Evolutionary conservation across 441 rosid species (phyloP).

Genomic region (Bocquillonia castaneifolia): DNA sequence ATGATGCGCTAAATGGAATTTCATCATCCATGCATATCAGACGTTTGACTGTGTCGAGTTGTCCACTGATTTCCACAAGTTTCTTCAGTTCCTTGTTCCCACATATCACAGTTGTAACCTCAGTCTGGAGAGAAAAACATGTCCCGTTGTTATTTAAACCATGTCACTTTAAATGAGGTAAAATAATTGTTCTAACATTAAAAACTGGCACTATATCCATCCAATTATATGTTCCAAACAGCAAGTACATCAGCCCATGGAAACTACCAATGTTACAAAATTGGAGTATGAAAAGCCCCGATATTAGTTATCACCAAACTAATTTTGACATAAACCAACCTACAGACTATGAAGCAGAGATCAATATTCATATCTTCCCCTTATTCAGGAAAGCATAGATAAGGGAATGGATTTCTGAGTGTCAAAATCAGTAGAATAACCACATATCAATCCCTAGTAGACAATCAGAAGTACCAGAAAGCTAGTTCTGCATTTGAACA

Average conservation of each 20-base stretch:
- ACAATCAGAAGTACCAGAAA: no score
- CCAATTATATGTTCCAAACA: slow-evolving; percentile 6
- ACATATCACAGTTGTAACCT: slow-evolving; percentile 89
- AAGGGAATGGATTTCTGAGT: no score
- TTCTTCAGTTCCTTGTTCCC: slow-evolving; percentile 83
- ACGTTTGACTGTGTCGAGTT: slow-evolving; percentile 82
- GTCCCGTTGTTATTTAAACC: not conserved
- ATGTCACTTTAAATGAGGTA: not conserved
- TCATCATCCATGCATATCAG: slow-evolving; percentile 81
- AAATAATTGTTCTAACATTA: not conserved
- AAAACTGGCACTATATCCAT: not conserved
- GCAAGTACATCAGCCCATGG: not conserved
- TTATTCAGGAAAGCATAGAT: no score
- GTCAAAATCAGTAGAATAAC: no score
- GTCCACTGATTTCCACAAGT: slow-evolving; percentile 69
- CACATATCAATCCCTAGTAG: no score
- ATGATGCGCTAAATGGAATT: slow-evolving; percentile 49
- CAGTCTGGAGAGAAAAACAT: slow-evolving; percentile 54
- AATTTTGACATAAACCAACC: no score
- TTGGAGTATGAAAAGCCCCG: not conserved
- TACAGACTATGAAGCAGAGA: no score
- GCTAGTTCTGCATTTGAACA: no score
- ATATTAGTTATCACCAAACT: not conserved
- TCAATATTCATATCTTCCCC: no score
- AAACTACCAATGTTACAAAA: not conserved